Evolutionary conservation across 2,329 filamentous ascomycete species (phyloP).

Genomic region (Talaromyces funiculosus): DNA sequence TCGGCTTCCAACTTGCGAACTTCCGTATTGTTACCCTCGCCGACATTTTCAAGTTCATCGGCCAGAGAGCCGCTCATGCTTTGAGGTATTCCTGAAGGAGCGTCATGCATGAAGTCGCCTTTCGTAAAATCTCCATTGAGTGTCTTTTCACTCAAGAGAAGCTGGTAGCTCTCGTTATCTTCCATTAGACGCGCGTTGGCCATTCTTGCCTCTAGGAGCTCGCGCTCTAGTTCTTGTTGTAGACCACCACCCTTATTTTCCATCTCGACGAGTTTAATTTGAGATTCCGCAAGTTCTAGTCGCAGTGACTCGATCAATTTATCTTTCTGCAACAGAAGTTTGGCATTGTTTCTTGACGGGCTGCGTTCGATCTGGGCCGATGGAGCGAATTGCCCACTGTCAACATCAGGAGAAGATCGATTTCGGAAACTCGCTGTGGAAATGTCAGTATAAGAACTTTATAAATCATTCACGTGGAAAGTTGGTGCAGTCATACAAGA

Average conservation of each 20-base stretch:
- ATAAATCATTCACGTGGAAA: too few relatives aligned
- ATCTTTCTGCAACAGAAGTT: constrained; percentile 88
- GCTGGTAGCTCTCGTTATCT: constrained; percentile 96
- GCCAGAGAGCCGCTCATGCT: constrained; percentile 57
- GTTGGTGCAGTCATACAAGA: constrained; percentile 40
- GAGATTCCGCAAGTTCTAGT: constrained; percentile 86
- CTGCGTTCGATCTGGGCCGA: constrained; percentile 78
- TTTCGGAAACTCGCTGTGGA: constrained; percentile 43
- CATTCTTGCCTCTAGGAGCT: constrained; percentile 87
- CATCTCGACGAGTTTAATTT: constrained; percentile 90
- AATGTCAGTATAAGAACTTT: neutral
- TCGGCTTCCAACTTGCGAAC: constrained; percentile 68
- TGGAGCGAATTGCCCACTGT: constrained; percentile 76
- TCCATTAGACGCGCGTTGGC: constrained; percentile 94
- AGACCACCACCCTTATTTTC: constrained; percentile 88
- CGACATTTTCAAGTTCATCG: constrained; percentile 75
- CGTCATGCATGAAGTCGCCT: constrained; percentile 66
- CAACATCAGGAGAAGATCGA: constrained; percentile 57
- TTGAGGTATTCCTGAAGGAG: constrained; percentile 45
- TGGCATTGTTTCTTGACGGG: constrained; percentile 84
- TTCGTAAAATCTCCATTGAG: constrained; percentile 88
- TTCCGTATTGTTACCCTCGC: constrained; percentile 53
- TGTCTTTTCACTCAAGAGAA: constrained; percentile 89
- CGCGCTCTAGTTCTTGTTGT: constrained; percentile 81
- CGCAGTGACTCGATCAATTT: constrained; percentile 89